Conservation (phyloP, 305 asterid genomes). For the Striga hermonthica region DNA sequence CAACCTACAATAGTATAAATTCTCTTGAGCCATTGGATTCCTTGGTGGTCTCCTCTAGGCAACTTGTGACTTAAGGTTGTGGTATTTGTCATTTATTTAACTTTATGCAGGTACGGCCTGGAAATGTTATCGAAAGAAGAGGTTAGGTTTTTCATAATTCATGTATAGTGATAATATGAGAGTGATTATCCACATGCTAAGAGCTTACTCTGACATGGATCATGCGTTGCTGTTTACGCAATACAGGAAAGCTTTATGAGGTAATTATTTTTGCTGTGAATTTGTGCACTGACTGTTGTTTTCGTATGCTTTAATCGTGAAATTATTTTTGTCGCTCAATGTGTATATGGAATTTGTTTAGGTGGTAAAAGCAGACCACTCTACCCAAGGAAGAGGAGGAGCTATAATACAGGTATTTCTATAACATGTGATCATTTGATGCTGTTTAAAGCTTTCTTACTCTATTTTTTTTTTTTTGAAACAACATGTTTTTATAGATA, state of each 20-base stretch:
- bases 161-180: conserved; percentile 18
- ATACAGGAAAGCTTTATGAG: conserved; percentile 79
- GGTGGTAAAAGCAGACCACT: conserved; percentile 87
- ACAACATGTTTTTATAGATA: too few relatives aligned
- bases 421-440: conserved; percentile 15
- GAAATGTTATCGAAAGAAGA: conserved; percentile 79
- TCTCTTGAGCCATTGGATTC: conserved; percentile 8
- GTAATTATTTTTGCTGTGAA: conserved; percentile 39
- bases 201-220: conserved; percentile 33
- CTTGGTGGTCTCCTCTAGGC: background rate
- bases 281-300: conserved; percentile 8
- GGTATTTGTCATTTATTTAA: conserved; percentile 22
- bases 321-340: conserved; percentile 15
- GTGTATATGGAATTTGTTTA: conserved; percentile 32
- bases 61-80: conserved; percentile 1
- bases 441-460: conserved; percentile 10
- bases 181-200: conserved; percentile 26
- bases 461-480: background rate
- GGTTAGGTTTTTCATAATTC: conserved; percentile 47
- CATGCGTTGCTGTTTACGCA: conserved; percentile 32
- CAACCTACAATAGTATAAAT: conserved; percentile 6
- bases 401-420: conserved; percentile 71
- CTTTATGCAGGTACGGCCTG: conserved; percentile 69
- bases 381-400: conserved; percentile 92
- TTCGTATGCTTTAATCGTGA: conserved; percentile 9